Percentiles rank a stretch among this genome's conserved stretches.
Evolutionary conservation across 345 rosid genomes (phyloP).

Genomic region (Corymbia maculata): DNA sequence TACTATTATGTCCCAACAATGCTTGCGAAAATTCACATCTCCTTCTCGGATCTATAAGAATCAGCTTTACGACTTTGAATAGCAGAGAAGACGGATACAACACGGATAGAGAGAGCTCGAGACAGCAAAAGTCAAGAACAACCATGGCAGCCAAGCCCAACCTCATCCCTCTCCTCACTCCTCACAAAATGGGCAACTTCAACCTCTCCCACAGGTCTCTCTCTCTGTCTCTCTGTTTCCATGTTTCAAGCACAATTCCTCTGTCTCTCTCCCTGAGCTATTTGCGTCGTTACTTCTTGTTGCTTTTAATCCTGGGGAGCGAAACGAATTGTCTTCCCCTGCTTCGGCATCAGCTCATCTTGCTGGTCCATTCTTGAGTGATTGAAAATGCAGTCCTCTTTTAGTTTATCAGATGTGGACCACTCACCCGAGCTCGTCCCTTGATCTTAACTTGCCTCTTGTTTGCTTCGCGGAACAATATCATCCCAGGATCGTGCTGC

Average conservation of each 20-base stretch:
- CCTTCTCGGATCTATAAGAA: not conserved
- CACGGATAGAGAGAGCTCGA: not conserved
- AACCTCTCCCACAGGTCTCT: conserved; percentile 14
- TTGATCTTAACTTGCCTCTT: not conserved
- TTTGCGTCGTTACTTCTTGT: not conserved
- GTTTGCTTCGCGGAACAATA: not conserved
- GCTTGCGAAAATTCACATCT: not conserved
- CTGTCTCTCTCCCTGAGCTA: not conserved
- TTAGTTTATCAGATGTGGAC: not conserved
- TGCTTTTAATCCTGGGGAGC: not conserved
- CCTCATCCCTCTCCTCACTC: conserved; percentile 11
- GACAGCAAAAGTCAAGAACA: not conserved
- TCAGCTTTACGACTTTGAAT: not conserved
- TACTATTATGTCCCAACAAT: not conserved
- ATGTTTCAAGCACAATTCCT: no score
- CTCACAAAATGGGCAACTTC: conserved; percentile 12
- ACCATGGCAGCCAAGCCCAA: not conserved
- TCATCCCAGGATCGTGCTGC: conserved; percentile 9
- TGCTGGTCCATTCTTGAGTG: not conserved
- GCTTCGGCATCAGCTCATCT: not conserved
- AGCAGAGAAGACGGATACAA: not conserved
- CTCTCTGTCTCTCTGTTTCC: no score
- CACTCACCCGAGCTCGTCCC: not conserved
- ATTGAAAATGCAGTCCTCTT: not conserved
- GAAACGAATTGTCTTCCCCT: not conserved